These are phyloP conservation scores for Alternaria dauci DNA, from an alignment of 2,329 filamentous ascomycete genomes.

Conservation along the genomic window DNA sequence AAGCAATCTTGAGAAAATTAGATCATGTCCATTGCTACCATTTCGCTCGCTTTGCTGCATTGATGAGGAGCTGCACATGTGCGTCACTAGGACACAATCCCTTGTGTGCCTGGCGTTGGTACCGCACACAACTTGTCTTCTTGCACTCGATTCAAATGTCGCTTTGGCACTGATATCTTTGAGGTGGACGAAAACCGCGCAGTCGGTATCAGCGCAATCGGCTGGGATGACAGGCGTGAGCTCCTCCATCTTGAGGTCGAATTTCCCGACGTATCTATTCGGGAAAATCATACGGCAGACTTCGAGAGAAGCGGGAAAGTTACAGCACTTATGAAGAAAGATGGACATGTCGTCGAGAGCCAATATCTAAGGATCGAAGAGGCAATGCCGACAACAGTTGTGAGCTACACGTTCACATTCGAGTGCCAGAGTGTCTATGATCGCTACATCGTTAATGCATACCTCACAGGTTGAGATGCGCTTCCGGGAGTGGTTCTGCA, in stretches of 20 bases:
- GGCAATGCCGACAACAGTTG: neutral
- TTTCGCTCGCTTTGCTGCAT: slow-evolving; percentile 25
- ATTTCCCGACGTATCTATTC: slow-evolving; percentile 14
- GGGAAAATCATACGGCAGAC: slow-evolving; percentile 18
- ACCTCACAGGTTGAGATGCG: neutral
- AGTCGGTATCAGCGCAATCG: slow-evolving; percentile 22
- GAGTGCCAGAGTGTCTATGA: neutral
- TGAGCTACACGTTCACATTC: neutral
- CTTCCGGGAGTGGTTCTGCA: neutral
- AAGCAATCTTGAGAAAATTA: slow-evolving; percentile 27
- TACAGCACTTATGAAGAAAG: slow-evolving; percentile 38
- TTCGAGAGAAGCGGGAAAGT: slow-evolving; percentile 23
- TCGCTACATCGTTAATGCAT: neutral
- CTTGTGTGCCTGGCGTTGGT: slow-evolving; percentile 20
- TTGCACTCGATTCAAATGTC: slow-evolving; percentile 22
- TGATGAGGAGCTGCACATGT: slow-evolving; percentile 23
- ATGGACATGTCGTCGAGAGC: slow-evolving; percentile 23
- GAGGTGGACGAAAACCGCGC: slow-evolving; percentile 21
- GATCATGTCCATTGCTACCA: slow-evolving; percentile 32
- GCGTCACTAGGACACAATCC: slow-evolving; percentile 26
- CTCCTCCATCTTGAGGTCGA: slow-evolving; percentile 28
- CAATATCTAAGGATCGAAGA: slow-evolving; percentile 15
- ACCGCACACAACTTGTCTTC: slow-evolving; percentile 19
- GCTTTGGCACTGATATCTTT: slow-evolving; percentile 17
- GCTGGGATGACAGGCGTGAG: slow-evolving; percentile 28